These are phyloP conservation scores for Candida koratica DNA, from an alignment of 805 yeast species.

Conservation along the genomic window DNA sequence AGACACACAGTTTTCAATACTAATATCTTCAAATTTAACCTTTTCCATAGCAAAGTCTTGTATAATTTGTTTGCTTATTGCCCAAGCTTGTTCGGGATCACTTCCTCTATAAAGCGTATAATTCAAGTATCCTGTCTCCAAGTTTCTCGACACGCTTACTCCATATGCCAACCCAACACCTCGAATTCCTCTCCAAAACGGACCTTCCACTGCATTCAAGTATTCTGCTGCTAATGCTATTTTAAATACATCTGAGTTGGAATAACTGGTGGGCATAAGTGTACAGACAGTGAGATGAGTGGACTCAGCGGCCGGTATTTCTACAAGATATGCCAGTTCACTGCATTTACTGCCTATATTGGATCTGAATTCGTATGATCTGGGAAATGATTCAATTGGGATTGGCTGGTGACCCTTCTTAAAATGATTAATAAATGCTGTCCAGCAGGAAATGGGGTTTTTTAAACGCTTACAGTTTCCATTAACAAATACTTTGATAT, in stretches of 20 bases:
- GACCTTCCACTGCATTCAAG: conserved; percentile 88
- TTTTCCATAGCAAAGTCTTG: conserved; percentile 54
- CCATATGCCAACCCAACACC: conserved; percentile 96
- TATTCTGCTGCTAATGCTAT: conserved; percentile 71
- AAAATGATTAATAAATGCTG: conserved; percentile 22
- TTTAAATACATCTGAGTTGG: conserved; percentile 57
- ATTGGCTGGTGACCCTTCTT: conserved; percentile 16
- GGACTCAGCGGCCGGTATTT: conserved; percentile 83
- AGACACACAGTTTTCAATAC: conserved; percentile 71
- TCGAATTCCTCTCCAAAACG: conserved; percentile 93
- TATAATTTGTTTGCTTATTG: conserved; percentile 63
- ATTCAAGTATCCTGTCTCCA: conserved; percentile 64
- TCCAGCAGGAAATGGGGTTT: conserved; percentile 62
- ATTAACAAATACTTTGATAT: conserved; percentile 62
- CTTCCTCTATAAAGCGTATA: conserved; percentile 78
- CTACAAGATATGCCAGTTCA: conserved; percentile 55
- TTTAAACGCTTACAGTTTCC: conserved; percentile 60
- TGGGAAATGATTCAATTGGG: conserved; percentile 35
- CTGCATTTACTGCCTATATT: conserved; percentile 51
- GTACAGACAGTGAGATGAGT: conserved; percentile 62
- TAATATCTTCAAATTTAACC: conserved; percentile 50
- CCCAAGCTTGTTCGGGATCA: conserved; percentile 65
- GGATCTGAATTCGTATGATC: conserved; percentile 51
- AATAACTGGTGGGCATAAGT: conserved; percentile 49
- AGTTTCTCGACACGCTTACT: conserved; percentile 54